Evolutionary conservation across 2,329 filamentous ascomycete genomes (phyloP).

Genomic region (Cryphonectria parasitica): DNA sequence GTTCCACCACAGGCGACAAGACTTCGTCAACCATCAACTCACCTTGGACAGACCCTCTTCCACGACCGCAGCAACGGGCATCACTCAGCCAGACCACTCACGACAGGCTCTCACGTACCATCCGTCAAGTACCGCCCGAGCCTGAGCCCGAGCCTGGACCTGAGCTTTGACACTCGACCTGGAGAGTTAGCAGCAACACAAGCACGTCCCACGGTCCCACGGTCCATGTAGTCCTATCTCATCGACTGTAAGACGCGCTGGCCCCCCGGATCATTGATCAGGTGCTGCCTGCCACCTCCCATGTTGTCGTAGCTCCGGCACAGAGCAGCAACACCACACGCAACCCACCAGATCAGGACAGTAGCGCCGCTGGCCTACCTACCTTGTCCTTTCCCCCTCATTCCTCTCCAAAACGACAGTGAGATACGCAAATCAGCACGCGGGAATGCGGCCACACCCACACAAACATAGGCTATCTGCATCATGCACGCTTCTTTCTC

Average conservation of each 20-base stretch:
- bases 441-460: neutral
- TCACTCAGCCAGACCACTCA: neutral
- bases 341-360: neutral
- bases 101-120: conserved; percentile 1
- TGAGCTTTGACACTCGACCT: neutral
- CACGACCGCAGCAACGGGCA: neutral
- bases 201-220: too few relatives aligned
- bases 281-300: neutral
- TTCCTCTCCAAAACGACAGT: neutral
- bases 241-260: neutral
- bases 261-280: neutral
- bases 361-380: neutral
- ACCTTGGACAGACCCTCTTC: neutral
- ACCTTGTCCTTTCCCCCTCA: neutral
- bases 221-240: neutral
- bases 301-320: neutral
- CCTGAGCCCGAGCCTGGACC: too few relatives aligned
- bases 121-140: neutral
- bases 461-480: conserved; percentile 1
- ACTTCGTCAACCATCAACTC: neutral
- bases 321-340: neutral
- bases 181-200: neutral
- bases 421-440: neutral
- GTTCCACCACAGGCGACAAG: neutral
- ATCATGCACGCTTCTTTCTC: neutral